These are phyloP conservation scores for Mycena citricolor DNA, from an alignment of 1,284 basidiomycete genomes.

Conservation along the genomic window DNA sequence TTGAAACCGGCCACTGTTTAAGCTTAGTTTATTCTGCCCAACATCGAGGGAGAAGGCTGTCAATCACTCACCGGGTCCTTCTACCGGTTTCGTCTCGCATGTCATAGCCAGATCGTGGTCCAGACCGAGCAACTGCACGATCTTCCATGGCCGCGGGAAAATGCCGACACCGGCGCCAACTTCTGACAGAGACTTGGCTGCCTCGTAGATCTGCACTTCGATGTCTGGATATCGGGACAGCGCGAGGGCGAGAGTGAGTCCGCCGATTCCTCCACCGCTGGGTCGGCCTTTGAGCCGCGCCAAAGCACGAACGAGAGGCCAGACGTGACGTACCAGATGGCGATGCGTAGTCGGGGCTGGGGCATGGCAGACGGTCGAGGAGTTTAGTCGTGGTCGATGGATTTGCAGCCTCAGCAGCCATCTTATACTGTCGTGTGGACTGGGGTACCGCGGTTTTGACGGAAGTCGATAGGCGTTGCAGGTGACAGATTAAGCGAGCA, in stretches of 20 bases:
- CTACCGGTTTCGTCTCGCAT: conserved; percentile 36
- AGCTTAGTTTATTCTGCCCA: conserved; percentile 1
- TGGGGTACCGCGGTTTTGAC: conserved; percentile 20
- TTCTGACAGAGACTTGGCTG: conserved; percentile 44
- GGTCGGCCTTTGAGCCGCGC: conserved; percentile 12
- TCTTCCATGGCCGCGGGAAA: conserved; percentile 42
- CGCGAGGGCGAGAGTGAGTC: conserved; percentile 43
- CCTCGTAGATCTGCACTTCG: conserved; percentile 54
- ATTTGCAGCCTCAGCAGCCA: background rate
- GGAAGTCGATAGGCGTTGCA: conserved; percentile 16
- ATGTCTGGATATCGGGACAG: conserved; percentile 50
- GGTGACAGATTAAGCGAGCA: conserved; percentile 20
- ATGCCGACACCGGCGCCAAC: conserved; percentile 59
- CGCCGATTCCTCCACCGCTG: conserved; percentile 56
- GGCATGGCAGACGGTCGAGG: conserved; percentile 26
- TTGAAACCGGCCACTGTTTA: conserved; percentile 41
- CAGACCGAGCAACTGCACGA: conserved; percentile 48
- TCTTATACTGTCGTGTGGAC: conserved; percentile 12
- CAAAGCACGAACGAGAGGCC: conserved; percentile 1
- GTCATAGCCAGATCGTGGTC: conserved; percentile 44
- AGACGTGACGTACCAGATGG: conserved; percentile 41
- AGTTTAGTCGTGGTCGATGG: conserved; percentile 2
- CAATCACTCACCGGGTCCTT: conserved; percentile 37
- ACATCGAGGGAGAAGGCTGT: background rate
- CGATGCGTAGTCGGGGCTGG: conserved; percentile 36